Evolutionary conservation across 164 flowering plant species (phyloP).

Genomic region (Aristolochia californica): DNA sequence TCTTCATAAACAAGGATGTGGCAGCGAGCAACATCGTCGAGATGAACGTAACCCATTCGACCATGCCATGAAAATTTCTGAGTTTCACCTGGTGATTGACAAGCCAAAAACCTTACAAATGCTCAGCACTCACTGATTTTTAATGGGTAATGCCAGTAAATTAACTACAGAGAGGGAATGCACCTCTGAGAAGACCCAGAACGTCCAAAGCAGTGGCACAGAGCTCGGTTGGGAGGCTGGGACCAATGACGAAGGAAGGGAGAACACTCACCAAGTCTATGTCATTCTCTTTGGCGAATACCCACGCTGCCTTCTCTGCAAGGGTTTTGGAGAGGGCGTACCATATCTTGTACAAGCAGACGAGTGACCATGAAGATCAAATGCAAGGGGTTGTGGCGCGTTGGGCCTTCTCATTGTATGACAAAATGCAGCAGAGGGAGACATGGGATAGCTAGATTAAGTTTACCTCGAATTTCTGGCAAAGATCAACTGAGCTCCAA

Average conservation of each 20-base stretch:
- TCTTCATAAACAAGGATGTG: slow-evolving; percentile 75
- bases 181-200: slow-evolving; percentile 73
- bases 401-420: not conserved
- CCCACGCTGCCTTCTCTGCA: slow-evolving; percentile 91
- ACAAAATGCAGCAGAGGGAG: not conserved
- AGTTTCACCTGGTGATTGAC: slow-evolving; percentile 44
- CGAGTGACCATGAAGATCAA: not conserved
- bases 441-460: not conserved
- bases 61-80: slow-evolving; percentile 60
- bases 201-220: slow-evolving; percentile 68
- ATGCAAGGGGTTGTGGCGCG: not conserved
- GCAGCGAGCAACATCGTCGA: slow-evolving; percentile 75
- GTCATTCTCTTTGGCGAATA: slow-evolving; percentile 46
- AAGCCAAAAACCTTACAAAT: not conserved
- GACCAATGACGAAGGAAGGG: slow-evolving; percentile 76
- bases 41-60: slow-evolving; percentile 90
- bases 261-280: slow-evolving; percentile 69
- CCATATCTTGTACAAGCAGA: slow-evolving; percentile 37
- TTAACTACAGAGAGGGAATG: not conserved
- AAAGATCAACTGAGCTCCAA: slow-evolving; percentile 76
- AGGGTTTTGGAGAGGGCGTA: slow-evolving; percentile 63
- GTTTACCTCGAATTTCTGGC: slow-evolving; percentile 44
- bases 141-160: no score
- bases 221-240: slow-evolving; percentile 54
- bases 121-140: not conserved